Evolutionary conservation across 306 rosid genomes (phyloP), one percentile per base, ranked within the genome.

Genomic region (Fragaria ananassa): DNA sequence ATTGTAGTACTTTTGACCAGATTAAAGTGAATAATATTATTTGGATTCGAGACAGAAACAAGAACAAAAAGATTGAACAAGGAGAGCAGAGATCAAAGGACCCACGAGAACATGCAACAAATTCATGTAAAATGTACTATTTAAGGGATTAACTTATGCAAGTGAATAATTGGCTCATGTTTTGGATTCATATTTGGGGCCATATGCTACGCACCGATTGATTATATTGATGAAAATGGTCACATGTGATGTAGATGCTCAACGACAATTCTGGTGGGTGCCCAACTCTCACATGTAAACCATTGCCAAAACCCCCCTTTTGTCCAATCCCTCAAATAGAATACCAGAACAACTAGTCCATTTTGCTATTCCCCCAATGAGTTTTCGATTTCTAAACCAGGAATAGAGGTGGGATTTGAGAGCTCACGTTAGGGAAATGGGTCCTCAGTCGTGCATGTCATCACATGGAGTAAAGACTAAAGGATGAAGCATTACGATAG

Each of bases 251-350:
- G 79, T 60, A 68, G 19, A 80, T 76, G 74, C 41, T 13, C 57
- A 46, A 68, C 71, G 80, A 84, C 77, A 77, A 73, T 41, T 39
- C n/a, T 42, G 74, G 87, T 76, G 81, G 81, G 84, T 14, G 86
- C 67, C 50, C 74, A 69, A 35, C 68, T 46, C 46, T 80, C 84
- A 76, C 84, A 77, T 77, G 87, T 47, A 9, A 71, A 39, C 58
- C 47, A 1, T 10, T 39, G 42, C 21, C 42, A 14, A 62, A 62
- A 62, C 19, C 11, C 7, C 76, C 42, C 46, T 46, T 37, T 80
- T 68, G 76, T 68, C 79, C 15, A 51, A 68, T 56, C 58, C 56
- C 68, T 3, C 68, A 5, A 23, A 27, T 60, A 60, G 37, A 60
- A 60, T 27, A 60, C 9, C 37, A 27, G 65, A 60, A 29, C 2